phyloP scores from a whole-genome alignment of 1,284 basidiomycete species.

The Microbotryum saponariae region DNA sequence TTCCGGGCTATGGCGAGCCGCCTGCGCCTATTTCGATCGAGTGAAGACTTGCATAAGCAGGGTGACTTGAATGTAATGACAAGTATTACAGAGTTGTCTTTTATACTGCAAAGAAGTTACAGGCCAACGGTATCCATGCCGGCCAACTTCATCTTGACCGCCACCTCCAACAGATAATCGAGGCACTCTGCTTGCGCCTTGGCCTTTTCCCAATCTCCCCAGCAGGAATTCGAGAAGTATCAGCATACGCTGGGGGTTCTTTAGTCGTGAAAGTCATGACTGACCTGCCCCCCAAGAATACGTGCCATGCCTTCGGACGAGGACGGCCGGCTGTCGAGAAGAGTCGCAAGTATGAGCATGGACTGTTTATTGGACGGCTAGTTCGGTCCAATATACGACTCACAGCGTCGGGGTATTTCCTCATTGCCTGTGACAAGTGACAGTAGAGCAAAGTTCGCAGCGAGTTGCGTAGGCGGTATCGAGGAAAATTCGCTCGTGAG shows the following conservation, averaged over 20 bases:
- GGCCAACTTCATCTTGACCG: constrained; percentile 58
- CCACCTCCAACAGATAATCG: constrained; percentile 77
- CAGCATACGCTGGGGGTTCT: too few species aligned
- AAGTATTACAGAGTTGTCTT: too few species aligned
- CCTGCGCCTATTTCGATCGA: too few species aligned
- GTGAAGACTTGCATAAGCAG: too few species aligned
- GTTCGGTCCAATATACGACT: constrained; percentile 3
- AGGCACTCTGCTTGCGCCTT: constrained; percentile 68
- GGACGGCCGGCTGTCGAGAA: constrained; percentile 51
- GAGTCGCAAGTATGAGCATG: not conserved
- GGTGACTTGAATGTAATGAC: too few species aligned
- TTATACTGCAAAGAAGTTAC: not conserved
- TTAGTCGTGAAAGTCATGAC: not conserved
- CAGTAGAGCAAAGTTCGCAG: not conserved
- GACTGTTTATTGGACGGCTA: not conserved
- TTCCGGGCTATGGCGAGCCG: too few species aligned
- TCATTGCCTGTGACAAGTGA: constrained; percentile 53
- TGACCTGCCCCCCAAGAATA: constrained; percentile 30
- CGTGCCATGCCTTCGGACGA: constrained; percentile 66
- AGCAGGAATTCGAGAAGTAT: too few species aligned
- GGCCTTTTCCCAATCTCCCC: constrained; percentile 67
- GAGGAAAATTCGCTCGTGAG: not conserved
- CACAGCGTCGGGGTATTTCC: constrained; percentile 60
- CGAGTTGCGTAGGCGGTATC: not conserved
- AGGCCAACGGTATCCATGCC: constrained; percentile 30